A percentile compares a stretch with the other conserved stretches of the same genome.
Evolutionary conservation across 2,329 filamentous ascomycete species (phyloP).

Genomic region (Cytospora piceicola): DNA sequence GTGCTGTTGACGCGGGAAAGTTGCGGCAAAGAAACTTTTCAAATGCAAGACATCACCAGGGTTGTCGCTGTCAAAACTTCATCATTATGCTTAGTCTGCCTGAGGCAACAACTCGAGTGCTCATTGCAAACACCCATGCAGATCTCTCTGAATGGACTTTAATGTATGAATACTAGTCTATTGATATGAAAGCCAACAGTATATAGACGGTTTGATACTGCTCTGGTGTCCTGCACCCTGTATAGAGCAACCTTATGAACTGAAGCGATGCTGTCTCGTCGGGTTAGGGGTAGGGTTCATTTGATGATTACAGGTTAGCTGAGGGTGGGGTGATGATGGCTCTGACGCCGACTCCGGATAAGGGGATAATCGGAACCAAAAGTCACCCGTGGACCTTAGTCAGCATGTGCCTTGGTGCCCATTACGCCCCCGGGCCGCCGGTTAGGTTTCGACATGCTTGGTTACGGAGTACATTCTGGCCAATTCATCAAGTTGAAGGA

Average conservation of each 20-base stretch:
- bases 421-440: constrained; percentile 3
- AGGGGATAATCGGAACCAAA: neutral
- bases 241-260: too few species aligned
- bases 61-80: constrained; percentile 11
- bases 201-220: neutral
- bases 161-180: neutral
- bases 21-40: constrained; percentile 28
- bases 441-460: neutral
- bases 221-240: neutral
- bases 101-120: neutral
- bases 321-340: too few species aligned
- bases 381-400: neutral
- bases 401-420: neutral
- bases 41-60: constrained; percentile 26
- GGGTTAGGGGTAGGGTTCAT: neutral
- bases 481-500: neutral
- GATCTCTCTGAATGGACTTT: neutral
- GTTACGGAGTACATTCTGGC: neutral
- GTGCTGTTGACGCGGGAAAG: constrained; percentile 12
- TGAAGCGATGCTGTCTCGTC: neutral
- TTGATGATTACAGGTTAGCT: neutral
- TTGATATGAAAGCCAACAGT: neutral
- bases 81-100: neutral
- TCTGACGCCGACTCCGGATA: neutral
- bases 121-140: neutral